phyloP scores from a whole-genome alignment of 176 grass and related monocot genomes.

The Triticum timopheevii region DNA sequence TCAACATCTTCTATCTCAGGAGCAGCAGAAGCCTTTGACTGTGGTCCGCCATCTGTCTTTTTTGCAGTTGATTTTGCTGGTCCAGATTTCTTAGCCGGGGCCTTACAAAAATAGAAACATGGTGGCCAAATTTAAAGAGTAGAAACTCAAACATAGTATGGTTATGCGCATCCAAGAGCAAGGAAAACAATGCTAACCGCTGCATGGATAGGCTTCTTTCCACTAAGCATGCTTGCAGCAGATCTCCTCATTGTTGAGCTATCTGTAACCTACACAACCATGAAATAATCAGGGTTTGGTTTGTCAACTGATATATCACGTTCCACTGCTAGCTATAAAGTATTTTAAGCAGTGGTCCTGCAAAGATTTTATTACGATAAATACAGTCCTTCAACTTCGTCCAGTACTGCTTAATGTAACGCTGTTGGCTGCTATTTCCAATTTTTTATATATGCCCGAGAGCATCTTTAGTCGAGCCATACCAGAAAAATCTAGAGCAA shows the following conservation, averaged over 20 bases:
- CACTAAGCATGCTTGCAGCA: constrained; percentile 98
- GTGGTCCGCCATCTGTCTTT: constrained; percentile 67
- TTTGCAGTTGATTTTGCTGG: constrained; percentile 61
- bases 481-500: not conserved
- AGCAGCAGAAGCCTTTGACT: constrained; percentile 62
- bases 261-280: constrained; percentile 60
- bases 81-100: constrained; percentile 67
- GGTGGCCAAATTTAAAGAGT: not conserved
- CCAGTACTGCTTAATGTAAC: not conserved
- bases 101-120: constrained; percentile 49
- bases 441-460: constrained; percentile 2
- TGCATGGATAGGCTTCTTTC: constrained; percentile 68
- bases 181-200: constrained; percentile 47
- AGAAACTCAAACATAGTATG: not conserved
- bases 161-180: constrained; percentile 16
- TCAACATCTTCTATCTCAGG: constrained; percentile 81
- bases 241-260: constrained; percentile 75
- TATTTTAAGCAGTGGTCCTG: not conserved
- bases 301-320: not conserved
- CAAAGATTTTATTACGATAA: not conserved
- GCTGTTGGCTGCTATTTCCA: not conserved
- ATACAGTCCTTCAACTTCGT: not conserved
- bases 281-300: not conserved
- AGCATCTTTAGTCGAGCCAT: not conserved
- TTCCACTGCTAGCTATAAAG: not conserved